A percentile compares a stretch with the other conserved stretches of the same genome.
Evolutionary conservation across 306 rosid species (phyloP).

Genomic region (Mucuna pruriens): DNA sequence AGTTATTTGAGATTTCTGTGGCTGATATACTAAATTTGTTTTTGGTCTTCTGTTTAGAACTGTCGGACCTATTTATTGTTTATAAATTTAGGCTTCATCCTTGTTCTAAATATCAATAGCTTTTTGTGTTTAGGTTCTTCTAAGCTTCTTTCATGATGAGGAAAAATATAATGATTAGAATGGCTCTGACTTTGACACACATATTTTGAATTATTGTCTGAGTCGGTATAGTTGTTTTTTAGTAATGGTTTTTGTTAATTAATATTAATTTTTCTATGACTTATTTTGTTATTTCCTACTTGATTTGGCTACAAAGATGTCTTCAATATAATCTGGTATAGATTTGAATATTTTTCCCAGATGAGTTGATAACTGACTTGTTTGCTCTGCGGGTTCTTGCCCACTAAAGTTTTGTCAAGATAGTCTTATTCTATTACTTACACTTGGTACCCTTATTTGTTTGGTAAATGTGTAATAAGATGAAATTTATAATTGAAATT

Average conservation of each 20-base stretch:
- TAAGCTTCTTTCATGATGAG: background rate
- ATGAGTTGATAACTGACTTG: too few relatives aligned
- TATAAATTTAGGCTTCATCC: too few relatives aligned
- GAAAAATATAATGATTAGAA: background rate
- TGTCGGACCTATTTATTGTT: too few relatives aligned
- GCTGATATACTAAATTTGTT: too few relatives aligned
- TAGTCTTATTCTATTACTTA: background rate
- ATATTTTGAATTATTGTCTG: background rate
- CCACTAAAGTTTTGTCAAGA: too few relatives aligned
- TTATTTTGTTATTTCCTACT: background rate
- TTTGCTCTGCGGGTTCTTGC: too few relatives aligned
- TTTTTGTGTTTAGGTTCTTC: background rate
- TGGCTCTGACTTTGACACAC: background rate
- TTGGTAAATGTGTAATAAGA: too few relatives aligned
- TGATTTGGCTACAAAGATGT: background rate
- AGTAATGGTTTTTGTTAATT: background rate
- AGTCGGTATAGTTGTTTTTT: background rate
- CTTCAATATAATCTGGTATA: too few relatives aligned
- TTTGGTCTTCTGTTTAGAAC: too few relatives aligned
- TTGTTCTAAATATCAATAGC: background rate
- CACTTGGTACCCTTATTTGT: background rate
- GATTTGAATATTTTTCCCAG: too few relatives aligned
- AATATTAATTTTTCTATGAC: background rate
- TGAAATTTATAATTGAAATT: too few relatives aligned
- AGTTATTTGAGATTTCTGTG: too few relatives aligned